Percentiles rank a stretch among this genome's conserved stretches.
Conservation (phyloP, 2,329 filamentous ascomycete species). For the Remersonia thermophila region DNA sequence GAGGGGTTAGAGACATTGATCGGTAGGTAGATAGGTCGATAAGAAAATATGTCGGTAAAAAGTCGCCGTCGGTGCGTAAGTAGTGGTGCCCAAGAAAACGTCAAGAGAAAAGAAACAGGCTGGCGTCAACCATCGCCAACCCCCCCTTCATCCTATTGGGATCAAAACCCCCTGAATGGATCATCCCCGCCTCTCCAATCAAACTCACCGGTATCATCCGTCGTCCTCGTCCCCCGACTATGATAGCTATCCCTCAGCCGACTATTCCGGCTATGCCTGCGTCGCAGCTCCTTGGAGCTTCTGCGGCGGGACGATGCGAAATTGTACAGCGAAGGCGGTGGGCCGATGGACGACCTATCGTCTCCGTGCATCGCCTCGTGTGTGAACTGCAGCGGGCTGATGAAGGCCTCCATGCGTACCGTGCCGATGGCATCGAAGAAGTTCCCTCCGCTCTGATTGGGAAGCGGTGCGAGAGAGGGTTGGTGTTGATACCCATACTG, state of each 20-base stretch:
- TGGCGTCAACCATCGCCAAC: too few relatives aligned
- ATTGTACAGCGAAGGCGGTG: too few relatives aligned
- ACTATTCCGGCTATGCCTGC: conserved; percentile 18
- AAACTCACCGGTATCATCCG: conserved; percentile 41
- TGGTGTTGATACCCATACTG: neutral
- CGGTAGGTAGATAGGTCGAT: neutral
- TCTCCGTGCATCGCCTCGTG: too few relatives aligned
- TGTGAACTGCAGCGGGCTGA: conserved; percentile 47
- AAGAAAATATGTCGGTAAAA: neutral
- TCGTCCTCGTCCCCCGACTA: conserved; percentile 32
- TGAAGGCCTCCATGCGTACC: conserved; percentile 94
- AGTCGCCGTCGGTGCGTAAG: too few relatives aligned
- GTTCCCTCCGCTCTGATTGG: conserved; percentile 24
- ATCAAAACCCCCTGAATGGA: conserved; percentile 48
- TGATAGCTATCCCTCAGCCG: conserved; percentile 40
- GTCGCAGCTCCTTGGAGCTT: neutral
- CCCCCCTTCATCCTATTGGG: neutral
- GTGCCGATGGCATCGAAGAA: conserved; percentile 87
- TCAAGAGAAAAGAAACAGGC: conserved; percentile 1
- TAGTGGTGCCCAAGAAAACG: too few relatives aligned
- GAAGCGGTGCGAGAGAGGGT: neutral
- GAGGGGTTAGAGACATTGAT: neutral
- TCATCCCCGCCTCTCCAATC: conserved; percentile 46
- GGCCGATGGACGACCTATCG: too few relatives aligned
- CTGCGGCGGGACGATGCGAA: neutral